Base-by-base conservation (phyloP, 352 stramenopile species). In the Achlya hypogyna region DNA sequence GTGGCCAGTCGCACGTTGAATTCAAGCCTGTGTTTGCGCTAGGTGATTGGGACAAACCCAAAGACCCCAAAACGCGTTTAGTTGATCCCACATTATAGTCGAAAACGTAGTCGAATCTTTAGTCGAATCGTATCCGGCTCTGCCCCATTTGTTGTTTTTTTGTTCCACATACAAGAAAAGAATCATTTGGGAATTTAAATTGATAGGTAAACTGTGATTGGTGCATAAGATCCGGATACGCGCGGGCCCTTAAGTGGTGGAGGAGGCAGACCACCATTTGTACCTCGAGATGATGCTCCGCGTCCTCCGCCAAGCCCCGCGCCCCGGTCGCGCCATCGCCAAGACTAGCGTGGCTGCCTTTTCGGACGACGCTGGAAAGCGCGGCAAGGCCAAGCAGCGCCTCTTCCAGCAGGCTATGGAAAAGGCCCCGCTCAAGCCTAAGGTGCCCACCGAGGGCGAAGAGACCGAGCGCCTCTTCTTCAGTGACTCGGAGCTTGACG, bases 401-500 rank as follows among this genome's bases (percentile, higher is more conserved):
- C 23, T 67, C 27, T 67, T 67, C 42, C 34, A 67, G 38, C 51
- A 67, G 31, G 60, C 60, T 1, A 42, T 67, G 25, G 42, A 25
- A 10, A 47, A 67, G 23, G 60, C 51, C 6, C 60, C 60, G 22
- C 34, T 58, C 22, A 67, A 67, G 60, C 60, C 60, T 1, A 59
- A n/a, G 12, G 38, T n/a, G 23, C n/a, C 51, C 29, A 58, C 60
- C 22, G 60, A 67, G 5, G 32, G 4, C 22, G 60, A 67, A 5
- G 60, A 67, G 49, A n/a, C 51, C 20, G 42, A 54, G 12, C 25
- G 25, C 14, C 32, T 67, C n/a, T 67, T 67, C 51, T 67, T 67
- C 22, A 59, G n/a, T 6, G 60, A 67, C 34, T 28, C 34, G 25
- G 60, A 67, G 38, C 51, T 67, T 32, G 60, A 67, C 18, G 42